Evolutionary conservation across 768 basidiomycete species (phyloP), one percentile per base, ranked within the genome.

Genomic region (Nevesoporus exiguus): DNA sequence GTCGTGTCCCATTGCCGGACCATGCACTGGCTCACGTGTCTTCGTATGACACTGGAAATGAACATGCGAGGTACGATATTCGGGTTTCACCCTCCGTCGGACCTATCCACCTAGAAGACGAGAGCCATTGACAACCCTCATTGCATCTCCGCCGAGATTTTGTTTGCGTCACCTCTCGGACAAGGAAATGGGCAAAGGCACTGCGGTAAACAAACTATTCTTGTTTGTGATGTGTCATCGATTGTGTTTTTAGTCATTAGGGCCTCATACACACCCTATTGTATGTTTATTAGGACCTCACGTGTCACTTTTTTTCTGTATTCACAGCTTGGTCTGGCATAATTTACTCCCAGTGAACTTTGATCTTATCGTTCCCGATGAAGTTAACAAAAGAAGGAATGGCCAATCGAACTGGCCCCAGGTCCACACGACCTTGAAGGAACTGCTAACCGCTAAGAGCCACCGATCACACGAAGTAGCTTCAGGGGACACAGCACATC

Each of bases 101-200:
- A 39, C 64, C 65, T 14, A 65, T 65, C 5, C 53, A 61, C 27
- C 65, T 65, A 31, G 17, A 55, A 29, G 47, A 52, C 11, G 54
- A 63, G 1, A 47, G 46, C 17, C 49, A 21, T 33, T 63, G 53
- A 66, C 5, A 17, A 13, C 4, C 7, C 5, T 19, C n/a, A 17
- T 21, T 13, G 0, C 3, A 13, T 17, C 48, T 40, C 17, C 46
- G 5, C 45, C 25, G 22, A 41, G 25, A 8, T 30, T 36, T 30
- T 40, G 10, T 54, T 48, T 22, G 36, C 40, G 33, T 58, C 11
- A n/a, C 25, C 7, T 17, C 30, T 41, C 41, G 45, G 25, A 22
- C 29, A 14, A 29, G 25, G 48, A 21, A 22, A 44, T 21, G 19
- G 27, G 46, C n/a, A 8, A 13, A 34, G 24, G 29, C 7, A 14